Conservation (phyloP, 495 filamentous ascomycete genomes). For the Penicillium canariense region DNA sequence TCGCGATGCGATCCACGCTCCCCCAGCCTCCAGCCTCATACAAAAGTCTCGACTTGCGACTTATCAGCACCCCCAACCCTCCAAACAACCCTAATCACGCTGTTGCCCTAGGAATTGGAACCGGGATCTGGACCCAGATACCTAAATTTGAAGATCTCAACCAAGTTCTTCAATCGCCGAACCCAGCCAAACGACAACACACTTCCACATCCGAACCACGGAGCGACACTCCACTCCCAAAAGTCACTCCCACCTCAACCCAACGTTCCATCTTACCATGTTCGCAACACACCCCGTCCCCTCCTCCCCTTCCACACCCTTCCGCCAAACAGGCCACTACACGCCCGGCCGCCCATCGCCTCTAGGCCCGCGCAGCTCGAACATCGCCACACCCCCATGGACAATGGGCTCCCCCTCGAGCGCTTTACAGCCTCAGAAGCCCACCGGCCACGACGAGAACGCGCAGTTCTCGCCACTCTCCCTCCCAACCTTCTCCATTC, state of each 20-base stretch:
- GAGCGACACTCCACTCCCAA: conserved; percentile 12
- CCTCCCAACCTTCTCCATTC: conserved; percentile 16
- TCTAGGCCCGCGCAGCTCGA: conserved; percentile 38
- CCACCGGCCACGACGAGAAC: conserved; percentile 10
- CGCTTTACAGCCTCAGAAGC: conserved; percentile 8
- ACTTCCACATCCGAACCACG: conserved; percentile 26
- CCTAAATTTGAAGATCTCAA: background rate
- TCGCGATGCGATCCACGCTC: conserved; percentile 15
- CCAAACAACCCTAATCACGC: background rate
- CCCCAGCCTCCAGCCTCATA: conserved; percentile 14
- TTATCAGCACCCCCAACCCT: background rate
- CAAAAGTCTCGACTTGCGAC: conserved; percentile 7
- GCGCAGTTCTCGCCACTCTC: conserved; percentile 8
- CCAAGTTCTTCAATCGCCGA: background rate
- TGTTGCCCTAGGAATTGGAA: background rate
- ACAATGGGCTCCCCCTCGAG: conserved; percentile 22
- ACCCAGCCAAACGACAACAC: conserved; percentile 17
- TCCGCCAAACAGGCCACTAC: conserved; percentile 40
- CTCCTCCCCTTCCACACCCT: conserved; percentile 40
- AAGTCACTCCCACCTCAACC: conserved; percentile 2
- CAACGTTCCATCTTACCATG: conserved; percentile 17
- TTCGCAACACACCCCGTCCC: conserved; percentile 38
- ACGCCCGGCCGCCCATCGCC: conserved; percentile 52
- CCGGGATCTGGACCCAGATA: background rate
- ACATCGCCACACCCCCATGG: conserved; percentile 30